Percentiles rank a stretch among this genome's conserved stretches.
These are phyloP conservation scores for Exophiala oligosperma DNA, from an alignment of 2,329 filamentous ascomycete genomes.

Conservation along the genomic window DNA sequence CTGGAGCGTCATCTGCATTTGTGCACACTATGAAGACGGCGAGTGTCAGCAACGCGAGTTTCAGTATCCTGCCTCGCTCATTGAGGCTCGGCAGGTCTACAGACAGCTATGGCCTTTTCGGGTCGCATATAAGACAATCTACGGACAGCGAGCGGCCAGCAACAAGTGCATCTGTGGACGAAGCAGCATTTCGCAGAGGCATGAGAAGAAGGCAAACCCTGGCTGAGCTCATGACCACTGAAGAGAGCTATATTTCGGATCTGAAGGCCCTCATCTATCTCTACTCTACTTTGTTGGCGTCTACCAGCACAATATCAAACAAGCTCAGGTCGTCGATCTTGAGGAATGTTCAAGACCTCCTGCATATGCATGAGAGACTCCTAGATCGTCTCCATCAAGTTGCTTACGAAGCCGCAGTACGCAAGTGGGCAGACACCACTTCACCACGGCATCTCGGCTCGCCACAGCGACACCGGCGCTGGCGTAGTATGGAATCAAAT, in stretches of 20 bases:
- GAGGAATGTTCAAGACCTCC: conserved; percentile 74
- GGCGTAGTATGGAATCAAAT: conserved; percentile 44
- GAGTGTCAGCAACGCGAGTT: conserved; percentile 72
- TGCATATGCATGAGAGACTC: conserved; percentile 80
- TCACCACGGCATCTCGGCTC: conserved; percentile 24
- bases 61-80: conserved; percentile 66
- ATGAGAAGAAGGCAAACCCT: conserved; percentile 75
- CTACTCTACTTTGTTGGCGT: conserved; percentile 72
- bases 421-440: conserved; percentile 29
- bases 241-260: conserved; percentile 86
- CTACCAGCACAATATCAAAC: conserved; percentile 64
- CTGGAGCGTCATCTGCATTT: conserved; percentile 74
- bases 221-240: conserved; percentile 81
- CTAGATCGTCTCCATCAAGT: conserved; percentile 69
- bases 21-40: conserved; percentile 80
- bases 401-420: conserved; percentile 22
- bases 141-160: conserved; percentile 56
- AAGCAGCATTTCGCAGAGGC: conserved; percentile 69
- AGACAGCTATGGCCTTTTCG: conserved; percentile 62
- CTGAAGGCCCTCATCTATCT: conserved; percentile 82
- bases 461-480: conserved; percentile 17
- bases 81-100: conserved; percentile 61
- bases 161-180: conserved; percentile 58
- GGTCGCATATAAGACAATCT: conserved; percentile 59
- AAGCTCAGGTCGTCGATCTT: conserved; percentile 72